Percentiles rank a stretch among this genome's conserved stretches.
phyloP scores from a whole-genome alignment of 2,329 filamentous ascomycete genomes.

The Fusarium fracticaudum region DNA sequence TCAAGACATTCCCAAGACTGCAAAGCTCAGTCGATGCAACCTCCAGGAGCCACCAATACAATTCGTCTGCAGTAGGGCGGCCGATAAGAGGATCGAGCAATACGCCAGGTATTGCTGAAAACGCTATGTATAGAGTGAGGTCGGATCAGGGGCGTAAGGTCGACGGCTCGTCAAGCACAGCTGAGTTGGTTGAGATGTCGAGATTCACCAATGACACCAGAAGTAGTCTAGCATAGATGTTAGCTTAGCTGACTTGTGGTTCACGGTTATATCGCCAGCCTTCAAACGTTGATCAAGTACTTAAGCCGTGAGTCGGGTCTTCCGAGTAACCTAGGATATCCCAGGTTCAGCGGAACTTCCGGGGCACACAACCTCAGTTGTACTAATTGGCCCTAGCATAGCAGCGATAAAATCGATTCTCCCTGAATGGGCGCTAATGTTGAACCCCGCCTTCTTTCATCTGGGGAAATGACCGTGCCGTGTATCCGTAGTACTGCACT shows the following conservation, averaged over 20 bases:
- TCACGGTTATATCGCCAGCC: background rate
- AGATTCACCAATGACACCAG: background rate
- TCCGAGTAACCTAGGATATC: background rate
- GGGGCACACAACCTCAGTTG: background rate
- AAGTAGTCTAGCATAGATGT: background rate
- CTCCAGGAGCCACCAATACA: background rate
- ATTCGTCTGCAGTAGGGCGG: background rate
- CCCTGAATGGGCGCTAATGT: background rate
- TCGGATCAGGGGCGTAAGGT: background rate
- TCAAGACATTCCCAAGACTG: background rate
- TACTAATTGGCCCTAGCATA: background rate
- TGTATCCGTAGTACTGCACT: background rate
- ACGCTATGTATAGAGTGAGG: background rate
- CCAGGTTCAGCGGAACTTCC: background rate
- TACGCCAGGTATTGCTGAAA: background rate
- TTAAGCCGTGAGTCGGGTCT: background rate
- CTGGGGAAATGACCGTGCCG: background rate
- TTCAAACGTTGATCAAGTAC: no score
- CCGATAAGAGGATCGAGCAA: background rate
- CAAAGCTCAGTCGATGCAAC: background rate
- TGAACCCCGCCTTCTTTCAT: background rate
- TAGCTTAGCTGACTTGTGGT: accelerated
- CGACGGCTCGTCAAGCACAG: background rate
- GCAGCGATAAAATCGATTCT: no score
- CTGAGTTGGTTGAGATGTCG: constrained; percentile 7